These are phyloP conservation scores for Chenopodium berlandieri DNA, from an alignment of 148 eudicot species.

Conservation along the genomic window DNA sequence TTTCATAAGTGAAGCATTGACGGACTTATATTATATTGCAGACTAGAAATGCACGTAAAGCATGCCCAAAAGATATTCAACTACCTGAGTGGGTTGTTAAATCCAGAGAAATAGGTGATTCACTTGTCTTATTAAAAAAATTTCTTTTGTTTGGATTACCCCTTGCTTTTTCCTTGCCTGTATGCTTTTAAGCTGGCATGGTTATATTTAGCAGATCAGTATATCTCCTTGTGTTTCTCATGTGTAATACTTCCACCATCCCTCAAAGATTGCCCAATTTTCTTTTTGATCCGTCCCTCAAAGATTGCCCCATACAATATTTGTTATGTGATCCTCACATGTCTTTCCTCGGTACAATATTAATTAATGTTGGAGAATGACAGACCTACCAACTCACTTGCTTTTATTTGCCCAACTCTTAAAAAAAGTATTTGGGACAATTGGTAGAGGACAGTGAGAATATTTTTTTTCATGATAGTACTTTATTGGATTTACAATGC, in stretches of 20 bases:
- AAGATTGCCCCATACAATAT: too few species aligned
- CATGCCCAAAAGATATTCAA: constrained; percentile 70
- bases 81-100: constrained; percentile 83
- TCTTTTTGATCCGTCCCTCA: too few species aligned
- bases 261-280: too few species aligned
- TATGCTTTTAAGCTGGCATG: neutral
- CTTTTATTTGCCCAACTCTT: too few species aligned
- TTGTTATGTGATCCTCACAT: too few species aligned
- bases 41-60: constrained; percentile 90
- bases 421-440: too few species aligned
- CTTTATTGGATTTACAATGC: neutral
- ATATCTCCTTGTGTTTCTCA: neutral
- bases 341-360: too few species aligned
- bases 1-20: constrained; percentile 7
- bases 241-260: neutral
- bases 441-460: too few species aligned
- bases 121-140: constrained; percentile 16
- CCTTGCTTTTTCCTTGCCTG: neutral
- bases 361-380: too few species aligned
- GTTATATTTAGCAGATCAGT: neutral
- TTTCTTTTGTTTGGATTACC: neutral
- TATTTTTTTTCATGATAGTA: neutral
- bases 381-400: too few species aligned
- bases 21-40: constrained; percentile 33
- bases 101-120: constrained; percentile 79